These are phyloP conservation scores for Rutstroemia sp. DNA, from an alignment of 2,329 filamentous ascomycete genomes.

Conservation along the genomic window DNA sequence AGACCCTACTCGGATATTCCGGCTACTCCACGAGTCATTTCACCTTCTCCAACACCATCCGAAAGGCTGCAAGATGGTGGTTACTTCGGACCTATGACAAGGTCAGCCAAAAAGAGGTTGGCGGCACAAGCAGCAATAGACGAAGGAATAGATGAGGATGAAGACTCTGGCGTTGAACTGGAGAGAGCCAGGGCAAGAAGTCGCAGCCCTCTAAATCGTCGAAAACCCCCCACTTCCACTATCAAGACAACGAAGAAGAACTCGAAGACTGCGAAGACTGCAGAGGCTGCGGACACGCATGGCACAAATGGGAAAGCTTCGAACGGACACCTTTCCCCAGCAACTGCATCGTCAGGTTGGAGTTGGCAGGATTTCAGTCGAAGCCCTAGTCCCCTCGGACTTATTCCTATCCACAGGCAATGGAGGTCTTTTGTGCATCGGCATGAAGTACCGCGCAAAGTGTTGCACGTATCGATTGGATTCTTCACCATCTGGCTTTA, in stretches of 20 bases:
- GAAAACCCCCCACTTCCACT: conserved; percentile 47
- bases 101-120: conserved; percentile 58
- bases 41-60: conserved; percentile 72
- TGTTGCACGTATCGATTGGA: conserved; percentile 90
- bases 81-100: conserved; percentile 68
- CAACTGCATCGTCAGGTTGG: conserved; percentile 54
- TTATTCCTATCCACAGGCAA: conserved; percentile 91
- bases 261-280: conserved; percentile 39
- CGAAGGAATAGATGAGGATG: conserved; percentile 45
- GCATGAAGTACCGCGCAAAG: conserved; percentile 92
- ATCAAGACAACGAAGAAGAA: conserved; percentile 20
- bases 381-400: conserved; percentile 83
- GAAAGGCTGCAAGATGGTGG: conserved; percentile 47
- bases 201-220: conserved; percentile 32
- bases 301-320: conserved; percentile 18
- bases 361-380: conserved; percentile 84
- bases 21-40: conserved; percentile 78
- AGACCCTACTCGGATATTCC: conserved; percentile 46
- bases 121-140: conserved; percentile 51
- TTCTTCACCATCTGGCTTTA: conserved; percentile 90
- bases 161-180: conserved; percentile 21
- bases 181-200: conserved; percentile 28
- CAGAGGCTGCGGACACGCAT: conserved; percentile 29
- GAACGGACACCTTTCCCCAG: conserved; percentile 67
- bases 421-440: conserved; percentile 91